Evolutionary conservation across 164 flowering plant species (phyloP), one percentile per base, ranked within the genome.

Genomic region (Echeveria elegans): DNA sequence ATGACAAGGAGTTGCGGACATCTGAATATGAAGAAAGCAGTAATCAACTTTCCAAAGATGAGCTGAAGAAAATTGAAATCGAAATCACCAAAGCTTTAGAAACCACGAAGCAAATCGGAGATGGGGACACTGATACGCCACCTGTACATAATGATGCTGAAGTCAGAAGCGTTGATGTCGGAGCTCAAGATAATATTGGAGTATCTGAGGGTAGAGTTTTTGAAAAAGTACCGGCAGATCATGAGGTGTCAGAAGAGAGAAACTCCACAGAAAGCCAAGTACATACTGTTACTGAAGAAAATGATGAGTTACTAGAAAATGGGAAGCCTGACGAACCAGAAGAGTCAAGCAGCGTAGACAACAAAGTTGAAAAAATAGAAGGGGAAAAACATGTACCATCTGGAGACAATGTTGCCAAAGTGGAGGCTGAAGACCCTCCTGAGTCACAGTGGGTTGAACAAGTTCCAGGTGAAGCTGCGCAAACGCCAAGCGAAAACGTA

Each of bases 11-110:
- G 61, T 28, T 28, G 19, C 6, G 26, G 18, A 29, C 19, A 26
- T 32, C 32, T 11, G 61, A 56, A 28, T 12, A 28, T 56, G 61
- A 56, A 18, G 6, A 28, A 11, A 56, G 32, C 16, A 18, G 2
- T 26, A 23, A 56, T 56, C 61, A 56, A 29, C 19, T 26, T 56
- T 56, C 61, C 28, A 56, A 56, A 56, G 61, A 56, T 14, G 61
- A 56, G 61, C 19, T 56, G 32, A 26, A 28, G 31, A 56, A 28
- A 56, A 28, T 56, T 28, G 19, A 56, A 15, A 28, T 56, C 15
- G 61, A 56, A 26, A 29, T 56, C 61, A 28, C 61, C 32, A 56
- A 56, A 15, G 61, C 32, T 56, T 56, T 56, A 14, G 32, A 56
- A 14, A 10, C 32, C 14, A 29, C 9, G 28, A 32, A 56, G 61